Percentiles rank a stretch among this genome's conserved stretches.
Conservation (phyloP, 805 yeast genomes). For the Saturnispora silvae region DNA sequence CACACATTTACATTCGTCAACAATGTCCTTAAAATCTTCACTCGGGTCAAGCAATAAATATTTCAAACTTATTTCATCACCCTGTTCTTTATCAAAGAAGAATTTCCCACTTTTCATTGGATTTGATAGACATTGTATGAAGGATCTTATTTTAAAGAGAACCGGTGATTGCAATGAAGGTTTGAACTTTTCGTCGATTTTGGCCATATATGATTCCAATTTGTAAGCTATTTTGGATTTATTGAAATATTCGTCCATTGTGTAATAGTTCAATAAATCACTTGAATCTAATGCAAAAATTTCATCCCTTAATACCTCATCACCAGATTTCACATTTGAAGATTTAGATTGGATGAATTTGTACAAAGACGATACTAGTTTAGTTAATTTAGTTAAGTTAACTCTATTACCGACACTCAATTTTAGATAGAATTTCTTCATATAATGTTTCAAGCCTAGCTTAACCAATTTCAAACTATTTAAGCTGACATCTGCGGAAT, state of each 20-base stretch:
- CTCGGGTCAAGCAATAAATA: slow-evolving; percentile 78
- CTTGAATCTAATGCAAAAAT: slow-evolving; percentile 51
- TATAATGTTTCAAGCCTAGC: slow-evolving; percentile 43
- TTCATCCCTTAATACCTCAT: slow-evolving; percentile 37
- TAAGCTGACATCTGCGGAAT: slow-evolving; percentile 49
- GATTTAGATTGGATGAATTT: slow-evolving; percentile 28
- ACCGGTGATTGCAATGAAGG: slow-evolving; percentile 33
- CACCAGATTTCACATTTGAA: slow-evolving; percentile 37
- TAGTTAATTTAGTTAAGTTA: slow-evolving; percentile 51
- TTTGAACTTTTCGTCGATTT: slow-evolving; percentile 9
- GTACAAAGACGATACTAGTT: slow-evolving; percentile 41
- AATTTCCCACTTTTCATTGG: slow-evolving; percentile 71
- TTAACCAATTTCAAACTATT: slow-evolving; percentile 37
- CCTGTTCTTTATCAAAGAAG: slow-evolving; percentile 43
- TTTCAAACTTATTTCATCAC: slow-evolving; percentile 31
- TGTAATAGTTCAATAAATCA: slow-evolving; percentile 62
- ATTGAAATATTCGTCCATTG: slow-evolving; percentile 51
- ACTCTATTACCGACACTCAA: slow-evolving; percentile 65
- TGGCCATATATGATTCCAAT: slow-evolving; percentile 58
- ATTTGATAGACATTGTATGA: slow-evolving; percentile 54
- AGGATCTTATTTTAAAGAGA: slow-evolving; percentile 54
- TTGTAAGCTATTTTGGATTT: slow-evolving; percentile 75
- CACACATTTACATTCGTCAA: slow-evolving; percentile 56
- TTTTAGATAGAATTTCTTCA: slow-evolving; percentile 47
- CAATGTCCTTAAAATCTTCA: slow-evolving; percentile 52